Base-by-base conservation (phyloP, 257 asterid species). In the Osmanthus fragrans region DNA sequence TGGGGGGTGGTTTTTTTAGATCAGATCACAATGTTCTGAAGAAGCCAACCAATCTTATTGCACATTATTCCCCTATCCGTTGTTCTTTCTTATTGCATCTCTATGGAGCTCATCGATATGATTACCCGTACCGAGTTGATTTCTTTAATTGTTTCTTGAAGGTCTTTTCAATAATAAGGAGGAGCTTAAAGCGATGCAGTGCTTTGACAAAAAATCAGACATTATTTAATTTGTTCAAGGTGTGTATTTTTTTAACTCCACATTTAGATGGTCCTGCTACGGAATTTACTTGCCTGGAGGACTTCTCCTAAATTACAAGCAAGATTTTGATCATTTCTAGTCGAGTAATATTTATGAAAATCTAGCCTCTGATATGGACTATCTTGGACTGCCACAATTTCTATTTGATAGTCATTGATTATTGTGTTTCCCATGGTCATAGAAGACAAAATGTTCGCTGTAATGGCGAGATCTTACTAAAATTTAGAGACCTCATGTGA, bases 101-200 rank as follows among this genome's bases (percentile, higher is more conserved):
- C 30, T 66, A 65, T 75, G 32, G 73, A 77, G 54, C 66, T 71
- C 42, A 47, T 33, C 37, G 72, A 29, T 21, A 32, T 33, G 73
- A 47, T 33, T 80, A 30, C 72, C 66, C 12, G 40, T 71, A n/a
- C 80, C 82, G 54, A 74, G 67, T 60, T 60, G 67, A 60, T 60
- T 21, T 81, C 68, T 66, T 82, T 47, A 66, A 63, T 80, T 85
- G 56, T 66, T 71, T 79, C 77, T 70, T 86, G 85, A 79, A 94
- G 99, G 92, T 87, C 83, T 95, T 93, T 86, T 85, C 89, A 84
- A 89, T 90, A 72, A 94, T 94, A 76, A 87, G 96, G 86, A 89
- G 98, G 89, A 94, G 88, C 87, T 88, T 94, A 82, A 94, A 94
- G 92, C 85, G 99, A 81, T 94, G 99, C 88, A 92, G 96, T 82